Percentiles rank a stretch among this genome's conserved stretches.
Conservation (phyloP, 179 eudicot genomes). For the Drosera spatulata region DNA sequence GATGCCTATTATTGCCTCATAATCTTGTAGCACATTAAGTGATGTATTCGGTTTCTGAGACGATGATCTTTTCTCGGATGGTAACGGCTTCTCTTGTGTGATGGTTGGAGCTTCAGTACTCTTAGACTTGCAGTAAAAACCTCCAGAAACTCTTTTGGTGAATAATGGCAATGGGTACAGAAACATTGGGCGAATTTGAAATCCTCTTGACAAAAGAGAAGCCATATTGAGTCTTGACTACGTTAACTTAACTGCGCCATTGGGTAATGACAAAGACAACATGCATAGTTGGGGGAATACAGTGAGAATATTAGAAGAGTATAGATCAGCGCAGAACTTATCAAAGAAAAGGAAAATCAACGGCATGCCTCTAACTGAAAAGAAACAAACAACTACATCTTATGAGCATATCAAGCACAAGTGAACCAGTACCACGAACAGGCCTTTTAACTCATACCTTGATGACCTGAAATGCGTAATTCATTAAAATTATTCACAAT, state of each 20-base stretch:
- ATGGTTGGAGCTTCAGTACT: constrained; percentile 38
- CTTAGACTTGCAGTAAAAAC: constrained; percentile 26
- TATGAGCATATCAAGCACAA: no score
- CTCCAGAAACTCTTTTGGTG: constrained; percentile 26
- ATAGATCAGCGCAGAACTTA: no score
- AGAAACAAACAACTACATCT: no score
- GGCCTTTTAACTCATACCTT: no score
- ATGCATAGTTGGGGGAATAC: no score
- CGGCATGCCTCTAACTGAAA: no score
- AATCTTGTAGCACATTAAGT: constrained; percentile 41
- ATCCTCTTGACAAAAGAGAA: constrained; percentile 55
- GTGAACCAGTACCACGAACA: no score
- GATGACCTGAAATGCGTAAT: no score
- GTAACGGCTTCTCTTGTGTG: constrained; percentile 35
- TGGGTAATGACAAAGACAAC: background rate
- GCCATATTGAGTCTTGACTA: constrained; percentile 36
- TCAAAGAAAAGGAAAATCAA: no score
- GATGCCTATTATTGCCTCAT: constrained; percentile 75
- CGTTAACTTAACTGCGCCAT: constrained; percentile 19
- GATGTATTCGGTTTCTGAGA: constrained; percentile 24
- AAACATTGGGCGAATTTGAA: constrained; percentile 39
- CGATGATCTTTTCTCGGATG: constrained; percentile 23
- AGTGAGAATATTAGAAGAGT: no score
- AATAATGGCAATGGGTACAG: constrained; percentile 37
- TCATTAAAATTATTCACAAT: no score